phyloP scores from a whole-genome alignment of 148 eudicot species.

The Mesembryanthemum crystallinum region DNA sequence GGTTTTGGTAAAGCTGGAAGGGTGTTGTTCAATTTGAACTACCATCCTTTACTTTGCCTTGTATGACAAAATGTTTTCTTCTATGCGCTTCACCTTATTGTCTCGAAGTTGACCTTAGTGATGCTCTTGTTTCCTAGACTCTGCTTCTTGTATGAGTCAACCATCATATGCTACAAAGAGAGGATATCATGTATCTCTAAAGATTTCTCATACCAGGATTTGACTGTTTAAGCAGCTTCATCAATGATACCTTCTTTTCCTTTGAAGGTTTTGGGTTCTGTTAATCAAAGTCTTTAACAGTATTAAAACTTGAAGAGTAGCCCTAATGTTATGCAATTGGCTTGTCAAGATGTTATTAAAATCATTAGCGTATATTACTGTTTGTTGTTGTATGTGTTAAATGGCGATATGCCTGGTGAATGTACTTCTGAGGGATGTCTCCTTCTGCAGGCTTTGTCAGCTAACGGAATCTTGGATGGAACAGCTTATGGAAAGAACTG shows the following conservation, averaged over 20 bases:
- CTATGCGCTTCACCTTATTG: background rate
- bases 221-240: background rate
- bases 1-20: too few relatives aligned
- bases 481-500: slow-evolving; percentile 88
- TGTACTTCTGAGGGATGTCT: slow-evolving; percentile 20
- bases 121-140: background rate
- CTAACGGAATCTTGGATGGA: slow-evolving; percentile 98
- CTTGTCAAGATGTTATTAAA: background rate
- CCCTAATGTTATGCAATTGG: background rate
- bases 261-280: background rate
- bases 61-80: too few relatives aligned
- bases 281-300: background rate
- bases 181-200: too few relatives aligned
- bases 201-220: background rate
- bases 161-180: background rate
- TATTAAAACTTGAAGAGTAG: background rate
- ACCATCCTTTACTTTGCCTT: too few relatives aligned
- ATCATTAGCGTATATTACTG: background rate
- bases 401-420: slow-evolving; percentile 13
- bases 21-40: too few relatives aligned
- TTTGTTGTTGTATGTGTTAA: background rate
- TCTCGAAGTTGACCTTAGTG: background rate
- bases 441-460: slow-evolving; percentile 71
- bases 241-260: background rate
- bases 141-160: background rate